Base-by-base conservation (phyloP, 176 grass and related monocot species). In the Bolboschoenus planiculmis region DNA sequence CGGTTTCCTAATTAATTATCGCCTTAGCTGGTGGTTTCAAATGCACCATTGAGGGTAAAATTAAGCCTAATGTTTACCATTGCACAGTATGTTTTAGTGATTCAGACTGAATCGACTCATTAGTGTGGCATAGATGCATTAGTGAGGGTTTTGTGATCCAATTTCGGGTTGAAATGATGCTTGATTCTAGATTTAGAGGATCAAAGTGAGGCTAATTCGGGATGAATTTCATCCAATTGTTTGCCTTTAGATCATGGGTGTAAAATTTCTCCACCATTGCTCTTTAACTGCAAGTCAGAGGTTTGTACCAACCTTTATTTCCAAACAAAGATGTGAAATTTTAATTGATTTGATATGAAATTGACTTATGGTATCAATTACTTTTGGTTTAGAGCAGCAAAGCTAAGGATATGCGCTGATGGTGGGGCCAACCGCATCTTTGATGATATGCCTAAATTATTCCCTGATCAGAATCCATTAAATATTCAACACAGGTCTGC, bases 361-460 rank as follows among this genome's bases (percentile, higher is more conserved):
- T 76, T 50, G 44, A 16, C 72, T 81, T 51, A 20, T 76, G 44
- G 4, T 51, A 16, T 33, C 2, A 31, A 76, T 50, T 65, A 55
- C 15, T 58, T 90, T 84, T 74, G 75, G 60, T 91, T 84, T 94
- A 94, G 91, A 91, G 83, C 87, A 94, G 89, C 91, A 91, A 85
- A 91, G 46, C 59, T 89, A 56, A 88, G 84, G 83, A 91, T 94
- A 71, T 94, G 91, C 59, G 91, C 91, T 1, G 89, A 94, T 84
- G 91, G 91, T 85, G 91, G 91, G 78, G 91, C 91, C 83, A 91
- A 94, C 82, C 89, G 57, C 54, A 84, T 94, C 82, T 94, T 91
- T 83, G 85, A 94, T 85, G 87, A 86, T 61, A 91, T 94, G 86
- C 86, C 85, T 83, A 83, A 94, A 67, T 70, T 94, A 76, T 89